Conservation (phyloP, 441 rosid genomes). For the Euphorbia celastroides region DNA sequence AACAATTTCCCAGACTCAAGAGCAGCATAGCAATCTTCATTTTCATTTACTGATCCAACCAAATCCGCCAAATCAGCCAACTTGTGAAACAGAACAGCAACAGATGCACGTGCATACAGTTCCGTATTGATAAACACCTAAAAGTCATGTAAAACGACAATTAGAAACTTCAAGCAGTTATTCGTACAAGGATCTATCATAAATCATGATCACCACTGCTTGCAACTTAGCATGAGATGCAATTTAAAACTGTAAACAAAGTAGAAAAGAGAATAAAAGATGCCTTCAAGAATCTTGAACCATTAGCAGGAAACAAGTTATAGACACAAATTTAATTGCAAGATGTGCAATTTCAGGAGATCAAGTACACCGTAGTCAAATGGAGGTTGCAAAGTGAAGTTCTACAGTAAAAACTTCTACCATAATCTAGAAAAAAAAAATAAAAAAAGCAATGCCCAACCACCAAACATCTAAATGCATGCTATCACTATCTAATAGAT, state of each 20-base stretch:
- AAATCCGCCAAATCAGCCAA: conserved; percentile 54
- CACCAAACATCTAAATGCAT: too few species aligned
- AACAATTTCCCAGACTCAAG: conserved; percentile 77
- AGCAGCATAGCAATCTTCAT: conserved; percentile 45
- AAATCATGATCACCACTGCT: conserved; percentile 3
- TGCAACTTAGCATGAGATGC: neutral
- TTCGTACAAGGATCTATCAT: neutral
- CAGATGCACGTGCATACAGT: conserved; percentile 88
- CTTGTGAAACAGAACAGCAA: conserved; percentile 72
- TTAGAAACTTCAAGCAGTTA: conserved; percentile 11
- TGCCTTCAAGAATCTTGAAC: neutral
- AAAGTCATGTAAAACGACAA: conserved; percentile 13
- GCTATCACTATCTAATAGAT: too few species aligned
- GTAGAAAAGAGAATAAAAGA: neutral
- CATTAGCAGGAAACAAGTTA: too few species aligned
- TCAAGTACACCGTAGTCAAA: too few species aligned
- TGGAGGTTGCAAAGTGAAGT: too few species aligned
- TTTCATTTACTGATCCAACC: conserved; percentile 42
- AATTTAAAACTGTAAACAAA: neutral
- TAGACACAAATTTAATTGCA: too few species aligned
- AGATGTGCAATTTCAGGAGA: too few species aligned
- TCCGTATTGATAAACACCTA: conserved; percentile 92
- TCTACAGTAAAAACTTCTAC: too few species aligned
- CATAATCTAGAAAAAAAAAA: too few species aligned
- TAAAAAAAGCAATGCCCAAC: too few species aligned